Base-by-base conservation (phyloP, 805 yeast genomes). In the Lipomyces mesembrius region DNA sequence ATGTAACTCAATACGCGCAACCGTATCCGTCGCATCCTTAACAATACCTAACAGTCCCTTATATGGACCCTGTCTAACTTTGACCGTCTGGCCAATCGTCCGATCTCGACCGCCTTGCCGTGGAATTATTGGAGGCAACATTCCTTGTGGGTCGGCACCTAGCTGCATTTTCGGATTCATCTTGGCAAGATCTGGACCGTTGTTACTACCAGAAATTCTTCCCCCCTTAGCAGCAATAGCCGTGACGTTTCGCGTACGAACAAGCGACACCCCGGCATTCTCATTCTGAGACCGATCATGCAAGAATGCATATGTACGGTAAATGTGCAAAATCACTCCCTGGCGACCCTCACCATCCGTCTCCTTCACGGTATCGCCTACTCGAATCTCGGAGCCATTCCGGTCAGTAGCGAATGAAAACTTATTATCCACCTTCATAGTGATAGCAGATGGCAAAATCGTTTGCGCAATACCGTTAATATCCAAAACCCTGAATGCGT, bases 1-100 rank as follows among this genome's bases (percentile, higher is more conserved):
- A 78, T 95, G 98, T 71, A 95, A 83, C 79, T 95, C 99, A 56
- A 95, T 91, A 67, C 98, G 85, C 1, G 98, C 98, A 72, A 84
- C 85, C 14, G 89, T 89, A 69, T 96, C 99, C 74, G 92, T 95
- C 9, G 97, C 92, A 76, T 95, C 98, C 72, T 90, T 89, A 55
- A 95, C 91, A 71, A 91, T 90, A 77, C 99, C 99, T 80, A 89
- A 88, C 72, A 92, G 87, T 57, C 99, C 98, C 80, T 95, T 95
- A 78, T 94, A 92, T 37, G 96, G 95, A n/a, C 97, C 92, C 75
- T 90, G 88, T 51, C 91, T 86, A 59, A 95, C 90, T 71, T 92
- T 86, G 27, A 95, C 97, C 66, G 89, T 89, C 75, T 91, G 92
- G 72, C 91, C 90, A 49, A 95, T 75, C 35, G 96, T 86, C 59